These are phyloP conservation scores for Fragilariopsis cylindrus DNA, from an alignment of 108 stramenopile genomes.

Conservation along the genomic window DNA sequence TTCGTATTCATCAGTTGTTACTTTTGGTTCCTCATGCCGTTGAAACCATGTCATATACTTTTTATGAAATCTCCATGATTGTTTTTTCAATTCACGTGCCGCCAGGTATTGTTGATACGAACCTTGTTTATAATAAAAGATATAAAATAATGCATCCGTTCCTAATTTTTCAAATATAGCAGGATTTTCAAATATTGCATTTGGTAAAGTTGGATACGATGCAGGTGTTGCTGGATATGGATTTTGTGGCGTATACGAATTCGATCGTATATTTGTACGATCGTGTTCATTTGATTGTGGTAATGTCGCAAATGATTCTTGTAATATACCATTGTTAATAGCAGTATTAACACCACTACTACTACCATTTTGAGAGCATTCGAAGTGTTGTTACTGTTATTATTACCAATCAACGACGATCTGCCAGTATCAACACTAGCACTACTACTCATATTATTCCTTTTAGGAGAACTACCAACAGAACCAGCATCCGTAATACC, in stretches of 20 bases:
- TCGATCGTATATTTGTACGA: conserved; percentile 51
- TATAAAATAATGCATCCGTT: conserved; percentile 98
- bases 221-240: conserved; percentile 88
- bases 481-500: conserved; percentile 18
- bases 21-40: conserved; percentile 94
- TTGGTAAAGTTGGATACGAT: conserved; percentile 88
- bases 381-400: conserved; percentile 23
- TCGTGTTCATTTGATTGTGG: conserved; percentile 55
- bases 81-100: conserved; percentile 96
- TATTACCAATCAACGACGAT: neutral
- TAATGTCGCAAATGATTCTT: conserved; percentile 78
- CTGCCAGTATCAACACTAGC: conserved; percentile 5
- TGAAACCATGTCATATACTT: conserved; percentile 99
- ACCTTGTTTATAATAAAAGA: conserved; percentile 98
- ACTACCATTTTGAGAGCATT: conserved; percentile 11
- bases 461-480: neutral
- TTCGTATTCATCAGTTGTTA: conserved; percentile 98
- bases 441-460: neutral
- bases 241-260: conserved; percentile 88
- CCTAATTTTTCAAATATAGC: conserved; percentile 95
- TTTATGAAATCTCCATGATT: conserved; percentile 99
- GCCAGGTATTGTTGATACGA: conserved; percentile 99
- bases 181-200: conserved; percentile 89
- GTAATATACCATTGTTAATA: conserved; percentile 39
- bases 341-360: neutral